A percentile compares a stretch with the other conserved stretches of the same genome.
These are phyloP conservation scores for Blastocystis sp. DNA, from an alignment of 352 stramenopile genomes.

Conservation along the genomic window DNA sequence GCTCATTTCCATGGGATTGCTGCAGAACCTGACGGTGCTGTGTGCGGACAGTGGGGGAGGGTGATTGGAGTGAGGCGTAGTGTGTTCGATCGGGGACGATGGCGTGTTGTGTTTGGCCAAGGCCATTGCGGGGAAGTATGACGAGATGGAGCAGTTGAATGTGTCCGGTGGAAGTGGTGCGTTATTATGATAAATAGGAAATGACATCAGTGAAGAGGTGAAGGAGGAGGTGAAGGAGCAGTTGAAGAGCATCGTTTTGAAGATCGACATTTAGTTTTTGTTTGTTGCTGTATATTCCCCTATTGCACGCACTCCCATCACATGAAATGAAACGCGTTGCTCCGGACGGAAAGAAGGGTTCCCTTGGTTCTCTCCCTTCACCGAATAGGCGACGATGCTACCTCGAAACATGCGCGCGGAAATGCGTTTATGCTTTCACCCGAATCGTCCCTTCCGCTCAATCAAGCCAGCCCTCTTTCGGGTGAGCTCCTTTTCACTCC, in stretches of 20 bases:
- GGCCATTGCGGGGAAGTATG: conserved; percentile 32
- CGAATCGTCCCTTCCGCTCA: too few relatives aligned
- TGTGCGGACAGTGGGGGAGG: conserved; percentile 14
- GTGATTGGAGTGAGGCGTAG: conserved; percentile 5
- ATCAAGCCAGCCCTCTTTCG: too few relatives aligned
- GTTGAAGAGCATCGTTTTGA: conserved; percentile 8
- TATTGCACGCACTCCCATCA: too few relatives aligned
- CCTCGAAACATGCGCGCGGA: too few relatives aligned
- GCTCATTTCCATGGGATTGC: conserved; percentile 38
- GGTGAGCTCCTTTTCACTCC: too few relatives aligned
- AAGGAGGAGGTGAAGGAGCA: conserved; percentile 16
- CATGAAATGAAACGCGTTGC: too few relatives aligned
- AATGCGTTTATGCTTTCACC: too few relatives aligned
- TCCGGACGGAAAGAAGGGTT: too few relatives aligned
- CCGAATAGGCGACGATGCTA: too few relatives aligned
- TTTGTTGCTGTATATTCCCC: not conserved
- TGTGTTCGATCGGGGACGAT: conserved; percentile 39
- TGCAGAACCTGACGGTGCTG: conserved; percentile 6
- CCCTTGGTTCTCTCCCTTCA: too few relatives aligned
- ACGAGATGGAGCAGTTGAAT: conserved; percentile 54
- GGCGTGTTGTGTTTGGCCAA: conserved; percentile 2
- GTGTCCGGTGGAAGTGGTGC: not conserved
- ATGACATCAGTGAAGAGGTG: conserved; percentile 22
- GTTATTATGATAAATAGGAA: not conserved
- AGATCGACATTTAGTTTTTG: conserved; percentile 34